Evolutionary conservation across 495 filamentous ascomycete genomes (phyloP), one percentile per base, ranked within the genome.

Genomic region (Podospora bellae-mahoneyi): DNA sequence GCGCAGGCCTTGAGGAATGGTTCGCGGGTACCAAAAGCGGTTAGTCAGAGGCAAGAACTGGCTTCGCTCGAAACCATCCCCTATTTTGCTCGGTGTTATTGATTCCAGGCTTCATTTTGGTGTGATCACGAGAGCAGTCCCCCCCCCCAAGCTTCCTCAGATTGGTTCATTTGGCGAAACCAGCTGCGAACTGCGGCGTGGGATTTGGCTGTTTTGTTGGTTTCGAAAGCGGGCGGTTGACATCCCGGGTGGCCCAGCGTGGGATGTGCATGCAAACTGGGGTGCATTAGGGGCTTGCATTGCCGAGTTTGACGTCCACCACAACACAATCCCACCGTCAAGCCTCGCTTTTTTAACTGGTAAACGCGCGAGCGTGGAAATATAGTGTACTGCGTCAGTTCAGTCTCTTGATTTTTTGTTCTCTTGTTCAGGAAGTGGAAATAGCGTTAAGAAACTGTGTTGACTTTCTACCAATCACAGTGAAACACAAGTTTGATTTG

Each of bases 61-160:
- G 23, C 23, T 23, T 56, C 18, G 64, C 6, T 60, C 48, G 4
- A 34, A 63, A 19, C 16, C 30, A 19, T 34, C 26, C 15, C 13
- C n/a, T 61, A 30, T 62, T 62, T 62, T 18, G 23, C 27, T 63
- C 61, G 61, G 30, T 39, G n/a, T 63, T 63, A 30, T 19, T 30
- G 16, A 30, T 62, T 32, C 39, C 2, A 48, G 39, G 39, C 39
- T 48, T 48, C 39, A 48, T 48, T 48, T 48, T 0, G 6, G 39
- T 48, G 39, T 48, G 39, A 48, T 48, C 39, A 48, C 39, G 39
- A 48, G 39, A 10, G 9, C 39, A 10, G 34, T 39, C 34, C 5
- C 15, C 30, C 7, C 30, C 30, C 30, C 30, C 7, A 32, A 32
- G 30, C 30, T 7, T 10, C 39, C 39, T 10, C 39, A 48, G 39